A percentile compares a stretch with the other conserved stretches of the same genome.
Evolutionary conservation across 2,329 filamentous ascomycete species (phyloP).

Genomic region (Herpotrichia juniperi): DNA sequence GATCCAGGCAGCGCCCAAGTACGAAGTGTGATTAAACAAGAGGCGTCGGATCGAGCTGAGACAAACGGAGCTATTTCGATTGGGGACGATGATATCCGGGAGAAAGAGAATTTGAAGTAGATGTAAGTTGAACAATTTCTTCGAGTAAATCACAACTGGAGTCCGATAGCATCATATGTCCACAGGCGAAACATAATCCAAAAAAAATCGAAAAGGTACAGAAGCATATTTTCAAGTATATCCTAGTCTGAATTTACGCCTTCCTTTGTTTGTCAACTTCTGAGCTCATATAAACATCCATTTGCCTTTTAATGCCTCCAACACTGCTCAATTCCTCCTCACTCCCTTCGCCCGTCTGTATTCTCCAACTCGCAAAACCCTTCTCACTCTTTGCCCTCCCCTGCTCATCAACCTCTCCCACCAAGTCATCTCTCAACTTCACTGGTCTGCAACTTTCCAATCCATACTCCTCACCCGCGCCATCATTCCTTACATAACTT

Average conservation of each 20-base stretch:
- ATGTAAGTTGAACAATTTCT: no score
- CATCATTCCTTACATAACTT: constrained; percentile 28
- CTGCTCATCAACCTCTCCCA: constrained; percentile 17
- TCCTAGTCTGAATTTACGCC: background rate
- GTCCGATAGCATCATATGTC: no score
- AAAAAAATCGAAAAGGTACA: no score
- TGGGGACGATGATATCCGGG: no score
- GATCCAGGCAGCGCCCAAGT: no score
- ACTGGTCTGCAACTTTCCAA: constrained; percentile 30
- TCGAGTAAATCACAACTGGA: no score
- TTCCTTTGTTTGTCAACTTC: constrained; percentile 9
- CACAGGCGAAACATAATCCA: no score
- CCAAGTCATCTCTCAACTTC: constrained; percentile 33
- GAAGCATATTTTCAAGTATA: no score
- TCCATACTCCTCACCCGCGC: constrained; percentile 26
- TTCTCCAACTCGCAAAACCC: constrained; percentile 34
- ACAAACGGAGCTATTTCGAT: no score
- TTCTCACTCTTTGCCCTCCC: constrained; percentile 25
- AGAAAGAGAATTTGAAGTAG: no score
- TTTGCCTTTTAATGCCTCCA: constrained; percentile 35
- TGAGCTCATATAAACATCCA: constrained; percentile 27
- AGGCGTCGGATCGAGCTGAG: no score
- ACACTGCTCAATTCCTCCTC: constrained; percentile 27
- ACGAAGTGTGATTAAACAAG: no score
- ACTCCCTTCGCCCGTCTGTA: constrained; percentile 32